phyloP scores from a whole-genome alignment of 140 eudicot genomes.

The Cichorium intybus region DNA sequence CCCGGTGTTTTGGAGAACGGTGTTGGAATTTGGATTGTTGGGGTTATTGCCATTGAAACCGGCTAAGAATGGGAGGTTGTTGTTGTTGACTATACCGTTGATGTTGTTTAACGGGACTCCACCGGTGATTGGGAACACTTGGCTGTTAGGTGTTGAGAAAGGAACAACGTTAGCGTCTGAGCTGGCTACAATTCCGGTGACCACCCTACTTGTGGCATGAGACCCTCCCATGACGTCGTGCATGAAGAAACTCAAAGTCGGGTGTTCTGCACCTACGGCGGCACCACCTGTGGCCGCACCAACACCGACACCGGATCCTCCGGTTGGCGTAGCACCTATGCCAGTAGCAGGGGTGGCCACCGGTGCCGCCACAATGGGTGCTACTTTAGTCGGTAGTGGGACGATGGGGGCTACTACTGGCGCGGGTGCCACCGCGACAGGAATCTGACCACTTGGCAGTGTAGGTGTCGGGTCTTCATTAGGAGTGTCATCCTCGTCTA shows the following conservation, averaged over 20 bases:
- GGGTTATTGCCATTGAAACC: conserved; percentile 65
- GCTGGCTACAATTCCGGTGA: conserved; percentile 80
- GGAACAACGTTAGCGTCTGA: conserved; percentile 72
- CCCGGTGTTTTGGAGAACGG: conserved; percentile 63
- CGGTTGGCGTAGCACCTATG: conserved; percentile 19
- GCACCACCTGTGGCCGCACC: conserved; percentile 19
- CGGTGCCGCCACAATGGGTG: conserved; percentile 27
- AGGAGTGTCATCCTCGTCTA: conserved; percentile 21
- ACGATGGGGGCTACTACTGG: conserved; percentile 35
- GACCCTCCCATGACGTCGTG: conserved; percentile 94
- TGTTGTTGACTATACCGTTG: conserved; percentile 68
- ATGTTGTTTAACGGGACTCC: conserved; percentile 81
- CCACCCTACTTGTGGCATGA: conserved; percentile 90
- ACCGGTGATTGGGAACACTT: conserved; percentile 78
- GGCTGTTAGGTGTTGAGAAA: conserved; percentile 82
- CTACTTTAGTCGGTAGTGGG: conserved; percentile 36
- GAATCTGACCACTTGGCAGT: conserved; percentile 56
- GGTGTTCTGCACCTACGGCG: conserved; percentile 35
- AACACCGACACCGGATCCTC: conserved; percentile 6
- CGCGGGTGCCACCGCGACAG: conserved; percentile 14
- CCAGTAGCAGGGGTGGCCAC: conserved; percentile 15
- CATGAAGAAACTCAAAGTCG: conserved; percentile 81
- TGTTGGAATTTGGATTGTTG: conserved; percentile 43
- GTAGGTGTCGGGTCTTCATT: conserved; percentile 36
- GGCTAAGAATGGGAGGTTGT: conserved; percentile 76